Conservation (phyloP, 2,329 filamentous ascomycete species). For the Dendrostoma leiphaemia region DNA sequence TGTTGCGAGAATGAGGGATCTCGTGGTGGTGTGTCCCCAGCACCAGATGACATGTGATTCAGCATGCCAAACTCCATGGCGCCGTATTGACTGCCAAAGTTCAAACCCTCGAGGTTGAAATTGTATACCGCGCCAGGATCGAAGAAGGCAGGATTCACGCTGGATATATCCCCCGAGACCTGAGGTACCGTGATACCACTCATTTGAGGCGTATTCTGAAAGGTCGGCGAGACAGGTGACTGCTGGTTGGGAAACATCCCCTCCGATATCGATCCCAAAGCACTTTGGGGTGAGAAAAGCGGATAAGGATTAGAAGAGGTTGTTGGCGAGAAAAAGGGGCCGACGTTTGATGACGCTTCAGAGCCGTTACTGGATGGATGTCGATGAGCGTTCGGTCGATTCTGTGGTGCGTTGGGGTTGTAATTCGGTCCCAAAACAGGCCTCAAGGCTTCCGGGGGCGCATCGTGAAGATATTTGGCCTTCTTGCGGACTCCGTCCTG, state of each 20-base stretch:
- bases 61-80: slow-evolving; percentile 95
- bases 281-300: slow-evolving; percentile 49
- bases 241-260: slow-evolving; percentile 62
- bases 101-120: slow-evolving; percentile 89
- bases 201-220: slow-evolving; percentile 52
- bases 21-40: slow-evolving; percentile 73
- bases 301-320: slow-evolving; percentile 45
- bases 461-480: slow-evolving; percentile 97
- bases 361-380: slow-evolving; percentile 46
- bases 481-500: slow-evolving; percentile 98
- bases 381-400: slow-evolving; percentile 44
- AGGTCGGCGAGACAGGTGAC: slow-evolving; percentile 73
- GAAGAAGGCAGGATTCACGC: slow-evolving; percentile 64
- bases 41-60: slow-evolving; percentile 91
- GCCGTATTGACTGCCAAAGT: slow-evolving; percentile 95
- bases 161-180: slow-evolving; percentile 48
- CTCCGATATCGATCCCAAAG: slow-evolving; percentile 46
- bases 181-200: slow-evolving; percentile 47
- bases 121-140: slow-evolving; percentile 92
- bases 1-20: slow-evolving; percentile 49
- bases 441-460: slow-evolving; percentile 82
- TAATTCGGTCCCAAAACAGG: slow-evolving; percentile 76
- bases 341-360: slow-evolving; percentile 42
- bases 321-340: slow-evolving; percentile 45
- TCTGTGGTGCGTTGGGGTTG: slow-evolving; percentile 53